Evolutionary conservation across 768 basidiomycete genomes (phyloP).

Genomic region (Boletus vermiculosoides): DNA sequence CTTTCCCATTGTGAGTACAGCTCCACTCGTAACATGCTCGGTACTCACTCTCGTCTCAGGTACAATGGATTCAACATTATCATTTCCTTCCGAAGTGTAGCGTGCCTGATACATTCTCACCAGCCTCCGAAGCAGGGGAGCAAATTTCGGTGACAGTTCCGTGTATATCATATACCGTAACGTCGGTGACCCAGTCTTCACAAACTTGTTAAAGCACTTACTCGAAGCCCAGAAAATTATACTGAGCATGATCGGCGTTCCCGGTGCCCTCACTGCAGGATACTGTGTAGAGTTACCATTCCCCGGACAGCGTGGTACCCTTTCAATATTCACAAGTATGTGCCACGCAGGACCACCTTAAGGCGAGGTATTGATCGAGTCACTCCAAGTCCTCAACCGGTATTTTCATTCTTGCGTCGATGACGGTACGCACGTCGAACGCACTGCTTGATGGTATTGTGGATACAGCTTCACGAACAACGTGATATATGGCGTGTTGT

Average conservation of each 20-base stretch:
- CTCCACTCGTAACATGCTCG: background rate
- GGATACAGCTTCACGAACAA: slow-evolving; percentile 57
- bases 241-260: slow-evolving; percentile 54
- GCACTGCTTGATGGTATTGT: slow-evolving; percentile 58
- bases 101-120: background rate
- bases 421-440: slow-evolving; percentile 52
- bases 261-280: slow-evolving; percentile 56
- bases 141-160: slow-evolving; percentile 67
- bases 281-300: slow-evolving; percentile 49
- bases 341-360: background rate
- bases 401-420: slow-evolving; percentile 55
- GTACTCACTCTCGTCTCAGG: slow-evolving; percentile 22
- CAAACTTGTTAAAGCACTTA: slow-evolving; percentile 6
- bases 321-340: slow-evolving; percentile 49
- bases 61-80: slow-evolving; percentile 44
- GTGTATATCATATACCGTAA: slow-evolving; percentile 74
- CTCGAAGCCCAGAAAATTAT: slow-evolving; percentile 46
- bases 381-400: slow-evolving; percentile 45
- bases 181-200: slow-evolving; percentile 30
- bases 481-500: slow-evolving; percentile 53
- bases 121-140: slow-evolving; percentile 64
- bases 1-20: slow-evolving; percentile 58
- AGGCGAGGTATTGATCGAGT: background rate
- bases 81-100: background rate
- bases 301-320: slow-evolving; percentile 54